These are phyloP conservation scores for Phytopythium oedochilum DNA, from an alignment of 352 stramenopile species.

Conservation along the genomic window DNA sequence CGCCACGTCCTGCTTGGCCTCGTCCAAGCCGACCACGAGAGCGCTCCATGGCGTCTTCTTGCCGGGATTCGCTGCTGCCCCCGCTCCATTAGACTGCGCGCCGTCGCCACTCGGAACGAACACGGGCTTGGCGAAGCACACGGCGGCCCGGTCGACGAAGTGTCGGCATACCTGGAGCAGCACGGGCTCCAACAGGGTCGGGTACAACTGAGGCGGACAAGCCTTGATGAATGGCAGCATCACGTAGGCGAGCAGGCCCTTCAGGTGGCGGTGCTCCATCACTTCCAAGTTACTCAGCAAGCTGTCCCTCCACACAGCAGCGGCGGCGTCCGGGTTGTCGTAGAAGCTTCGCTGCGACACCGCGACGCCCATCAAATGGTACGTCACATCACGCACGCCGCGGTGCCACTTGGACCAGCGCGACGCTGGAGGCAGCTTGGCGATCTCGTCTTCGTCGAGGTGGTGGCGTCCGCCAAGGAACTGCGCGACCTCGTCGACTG, in stretches of 20 bases:
- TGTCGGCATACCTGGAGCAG: conserved; percentile 49
- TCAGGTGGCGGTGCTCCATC: conserved; percentile 77
- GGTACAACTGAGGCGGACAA: conserved; percentile 52
- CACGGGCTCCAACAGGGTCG: conserved; percentile 58
- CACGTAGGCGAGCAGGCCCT: conserved; percentile 60
- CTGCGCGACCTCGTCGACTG: conserved; percentile 70
- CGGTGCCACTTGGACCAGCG: conserved; percentile 82
- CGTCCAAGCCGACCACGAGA: conserved; percentile 58
- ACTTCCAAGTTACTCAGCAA: conserved; percentile 53
- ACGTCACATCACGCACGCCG: conserved; percentile 73
- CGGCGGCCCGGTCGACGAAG: conserved; percentile 43
- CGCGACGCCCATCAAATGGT: conserved; percentile 70
- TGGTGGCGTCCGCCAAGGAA: conserved; percentile 71
- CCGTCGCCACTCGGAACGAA: conserved; percentile 5
- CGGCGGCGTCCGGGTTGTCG: conserved; percentile 32
- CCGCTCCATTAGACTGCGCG: neutral
- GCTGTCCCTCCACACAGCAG: conserved; percentile 47
- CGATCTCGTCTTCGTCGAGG: conserved; percentile 61
- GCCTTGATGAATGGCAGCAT: conserved; percentile 69
- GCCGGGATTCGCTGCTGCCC: neutral
- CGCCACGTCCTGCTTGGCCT: conserved; percentile 60
- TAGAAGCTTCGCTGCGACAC: conserved; percentile 51
- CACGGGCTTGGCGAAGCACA: conserved; percentile 26
- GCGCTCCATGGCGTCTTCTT: conserved; percentile 39
- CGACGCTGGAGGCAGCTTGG: conserved; percentile 34